Conservation (phyloP, 331 rosid species). For the Cydonia oblonga region DNA sequence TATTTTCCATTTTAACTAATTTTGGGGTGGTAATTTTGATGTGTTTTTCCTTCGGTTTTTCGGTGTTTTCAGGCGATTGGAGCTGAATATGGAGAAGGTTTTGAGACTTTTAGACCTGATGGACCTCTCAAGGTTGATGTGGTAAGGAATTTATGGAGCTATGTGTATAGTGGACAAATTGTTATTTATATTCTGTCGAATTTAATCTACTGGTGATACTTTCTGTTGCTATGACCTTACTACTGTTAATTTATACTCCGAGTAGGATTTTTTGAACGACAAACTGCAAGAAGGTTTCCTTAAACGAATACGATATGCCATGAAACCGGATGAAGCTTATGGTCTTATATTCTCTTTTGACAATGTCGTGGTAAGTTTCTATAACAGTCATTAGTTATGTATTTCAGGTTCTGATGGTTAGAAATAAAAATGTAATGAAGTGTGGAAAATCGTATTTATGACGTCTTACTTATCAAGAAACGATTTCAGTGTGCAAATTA, state of each 20-base stretch:
- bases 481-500: neutral
- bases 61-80: conserved; percentile 66
- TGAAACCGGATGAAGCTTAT: conserved; percentile 99
- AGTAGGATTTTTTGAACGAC: conserved; percentile 89
- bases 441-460: neutral
- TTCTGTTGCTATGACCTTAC: conserved; percentile 4
- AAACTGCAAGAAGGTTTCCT: conserved; percentile 93
- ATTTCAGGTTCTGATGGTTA: neutral
- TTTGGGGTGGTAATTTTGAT: neutral
- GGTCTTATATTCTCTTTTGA: conserved; percentile 97
- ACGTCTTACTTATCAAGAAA: neutral
- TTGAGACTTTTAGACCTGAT: conserved; percentile 89
- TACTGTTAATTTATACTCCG: conserved; percentile 24
- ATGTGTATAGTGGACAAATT: neutral
- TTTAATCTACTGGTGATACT: neutral
- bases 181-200: neutral
- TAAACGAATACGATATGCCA: conserved; percentile 84
- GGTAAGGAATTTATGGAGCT: conserved; percentile 37
- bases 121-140: conserved; percentile 93
- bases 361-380: conserved; percentile 76
- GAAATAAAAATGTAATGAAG: neutral
- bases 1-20: neutral
- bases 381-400: neutral
- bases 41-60: neutral
- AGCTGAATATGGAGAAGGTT: conserved; percentile 99